Base-by-base conservation (phyloP, 306 rosid species). In the Quercus glauca region DNA sequence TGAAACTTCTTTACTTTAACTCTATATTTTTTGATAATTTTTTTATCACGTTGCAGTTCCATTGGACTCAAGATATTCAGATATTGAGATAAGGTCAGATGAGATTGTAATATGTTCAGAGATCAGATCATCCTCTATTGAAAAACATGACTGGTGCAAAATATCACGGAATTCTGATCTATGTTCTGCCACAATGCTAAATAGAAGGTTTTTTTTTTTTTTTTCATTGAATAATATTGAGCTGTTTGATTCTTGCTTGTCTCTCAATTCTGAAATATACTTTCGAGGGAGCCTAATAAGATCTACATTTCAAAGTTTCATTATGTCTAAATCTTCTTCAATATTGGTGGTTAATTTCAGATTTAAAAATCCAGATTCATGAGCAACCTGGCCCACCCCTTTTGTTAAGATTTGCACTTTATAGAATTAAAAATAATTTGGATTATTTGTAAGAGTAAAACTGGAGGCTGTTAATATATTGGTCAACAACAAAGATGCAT, bases 91-190 rank as follows among this genome's bases (percentile, higher is more conserved):
- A 77, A 86, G 87, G 64, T 84, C 83, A 2, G 91, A 89, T 29
- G 94, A 90, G 79, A 74, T 63, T 33, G 68, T 83, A 60, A 81
- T 92, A 67, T 76, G 83, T 84, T 92, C 96, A 0, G 91, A 83
- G 87, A 87, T 87, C 74, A 78, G 73, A 33, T 52, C 81, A 51
- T 73, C 91, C 71, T 86, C 88, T 18, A 23, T 52, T 81, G 94
- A 85, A 74, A 82, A 87, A 52, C 88, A 53, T 60, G 81, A 81
- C 78, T 94, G 98, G 97, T 94, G 97, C 90, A 90, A 88, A 82
- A 85, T 94, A 77, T 76, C 74, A 6, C 86, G 93, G 82, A 92
- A 86, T 83, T 84, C 93, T 15, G 93, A 94, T 78, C 76, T 79
- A 29, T 87, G 83, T 77, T 89, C 94, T 77, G 93, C 94, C 78